Base-by-base conservation (phyloP, 202 grass and related monocot genomes). In the Zoysia matrella region DNA sequence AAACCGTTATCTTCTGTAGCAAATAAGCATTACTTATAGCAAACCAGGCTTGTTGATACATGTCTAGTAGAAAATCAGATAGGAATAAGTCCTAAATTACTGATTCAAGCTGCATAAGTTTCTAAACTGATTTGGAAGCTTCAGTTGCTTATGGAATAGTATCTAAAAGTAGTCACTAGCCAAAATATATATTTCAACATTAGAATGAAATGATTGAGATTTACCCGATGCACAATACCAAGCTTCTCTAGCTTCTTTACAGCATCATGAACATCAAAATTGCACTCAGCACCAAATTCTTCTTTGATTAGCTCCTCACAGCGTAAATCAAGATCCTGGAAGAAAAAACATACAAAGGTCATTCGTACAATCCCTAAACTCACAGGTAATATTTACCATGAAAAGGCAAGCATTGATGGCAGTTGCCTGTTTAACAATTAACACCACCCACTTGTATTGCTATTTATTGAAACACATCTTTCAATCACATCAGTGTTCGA, bases 211-310 rank as follows among this genome's bases (percentile, higher is more conserved):
- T 0, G 0, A 41, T 14, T 11, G 46, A 86, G 46, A 88, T 88
- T 88, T 89, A 98, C 95, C 89, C 76, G 91, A 82, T 90, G 81
- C 86, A 95, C 87, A 80, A 98, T 91, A 60, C 92, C 83, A 67
- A 98, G 92, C 83, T 89, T 98, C 90, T 98, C 95, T 56, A 95
- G 84, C 73, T 98, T 98, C 70, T 95, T 82, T 42, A 98, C 87
- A 49, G 95, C 92, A 90, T 98, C 95, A 66, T 86, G 75, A 53
- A 98, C 95, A 81, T 98, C 92, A 92, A 98, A 98, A 83, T 98
- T 95, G 83, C 95, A 98, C 52, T 93, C 80, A 43, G 85, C 88
- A 4, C 73, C 83, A 50, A 95, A 98, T 77, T 98, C 92, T 22
- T 98, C 95, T 76, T 90, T 93, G 57, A 98, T 90, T 65, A 98